Evolutionary conservation across 257 asterid genomes (phyloP).

Genomic region (Salvia splendens): DNA sequence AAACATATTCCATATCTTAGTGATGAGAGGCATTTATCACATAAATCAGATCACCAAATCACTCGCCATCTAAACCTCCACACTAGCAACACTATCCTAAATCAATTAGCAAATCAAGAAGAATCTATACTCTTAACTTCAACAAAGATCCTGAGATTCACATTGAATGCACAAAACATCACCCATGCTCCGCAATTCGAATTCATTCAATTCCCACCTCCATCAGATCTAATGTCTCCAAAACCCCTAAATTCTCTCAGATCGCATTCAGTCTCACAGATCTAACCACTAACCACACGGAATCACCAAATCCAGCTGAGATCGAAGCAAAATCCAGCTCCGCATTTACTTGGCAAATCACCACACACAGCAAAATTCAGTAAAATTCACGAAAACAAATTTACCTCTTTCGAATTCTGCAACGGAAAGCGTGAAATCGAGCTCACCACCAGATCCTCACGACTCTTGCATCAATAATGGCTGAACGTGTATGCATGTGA

Average conservation of each 20-base stretch:
- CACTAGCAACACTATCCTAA: slow-evolving; percentile 29
- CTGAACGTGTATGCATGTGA: slow-evolving; percentile 48
- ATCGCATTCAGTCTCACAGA: slow-evolving; percentile 43
- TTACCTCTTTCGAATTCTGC: slow-evolving; percentile 27
- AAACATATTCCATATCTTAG: slow-evolving; percentile 16
- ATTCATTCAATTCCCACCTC: slow-evolving; percentile 25
- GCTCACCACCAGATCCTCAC: slow-evolving; percentile 39
- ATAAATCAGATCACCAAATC: slow-evolving; percentile 24
- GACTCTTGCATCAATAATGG: slow-evolving; percentile 34
- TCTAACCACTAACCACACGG: slow-evolving; percentile 39
- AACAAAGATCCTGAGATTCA: slow-evolving; percentile 32
- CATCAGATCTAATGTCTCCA: slow-evolving; percentile 47
- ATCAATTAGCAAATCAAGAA: slow-evolving; percentile 14
- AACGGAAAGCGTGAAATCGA: slow-evolving; percentile 39
- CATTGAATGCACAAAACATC: slow-evolving; percentile 19
- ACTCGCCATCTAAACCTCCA: slow-evolving; percentile 29
- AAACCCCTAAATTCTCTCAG: slow-evolving; percentile 27
- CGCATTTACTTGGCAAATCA: slow-evolving; percentile 9
- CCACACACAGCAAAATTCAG: background rate
- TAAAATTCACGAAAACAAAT: background rate
- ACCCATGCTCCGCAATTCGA: slow-evolving; percentile 27
- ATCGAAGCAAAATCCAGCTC: slow-evolving; percentile 27
- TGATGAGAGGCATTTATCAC: slow-evolving; percentile 23
- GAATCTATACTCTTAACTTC: slow-evolving; percentile 19
- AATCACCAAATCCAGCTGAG: slow-evolving; percentile 33